Percentiles rank a stretch among this genome's conserved stretches.
Evolutionary conservation across 768 basidiomycete genomes (phyloP).

Genomic region (Megacollybia marginata): DNA sequence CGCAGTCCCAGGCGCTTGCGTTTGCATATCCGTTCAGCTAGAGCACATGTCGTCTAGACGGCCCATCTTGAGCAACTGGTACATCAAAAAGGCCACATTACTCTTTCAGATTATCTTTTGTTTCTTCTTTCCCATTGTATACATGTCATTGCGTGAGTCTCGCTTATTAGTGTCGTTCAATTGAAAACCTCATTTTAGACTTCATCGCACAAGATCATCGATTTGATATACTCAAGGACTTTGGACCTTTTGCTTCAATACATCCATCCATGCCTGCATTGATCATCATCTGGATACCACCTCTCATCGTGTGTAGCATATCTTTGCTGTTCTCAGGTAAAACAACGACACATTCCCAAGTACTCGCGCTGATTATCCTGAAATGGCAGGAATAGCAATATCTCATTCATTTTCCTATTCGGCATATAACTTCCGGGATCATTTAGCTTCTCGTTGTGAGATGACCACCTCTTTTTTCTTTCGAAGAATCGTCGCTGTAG

Average conservation of each 20-base stretch:
- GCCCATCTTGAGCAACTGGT: slow-evolving; percentile 21
- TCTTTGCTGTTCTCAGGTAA: slow-evolving; percentile 36
- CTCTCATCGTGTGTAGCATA: slow-evolving; percentile 32
- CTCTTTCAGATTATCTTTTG: slow-evolving; percentile 42
- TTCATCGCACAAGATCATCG: slow-evolving; percentile 52
- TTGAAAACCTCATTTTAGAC: slow-evolving; percentile 26
- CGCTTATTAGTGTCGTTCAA: background rate
- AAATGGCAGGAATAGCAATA: slow-evolving; percentile 1
- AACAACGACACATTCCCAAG: slow-evolving; percentile 7
- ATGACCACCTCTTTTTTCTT: slow-evolving; percentile 1
- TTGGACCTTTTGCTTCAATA: slow-evolving; percentile 46
- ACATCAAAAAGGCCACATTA: slow-evolving; percentile 30
- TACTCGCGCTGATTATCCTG: background rate
- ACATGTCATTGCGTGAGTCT: slow-evolving; percentile 52
- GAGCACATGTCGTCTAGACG: slow-evolving; percentile 45
- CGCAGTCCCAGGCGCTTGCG: slow-evolving; percentile 51
- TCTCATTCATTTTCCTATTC: slow-evolving; percentile 1
- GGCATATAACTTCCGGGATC: background rate
- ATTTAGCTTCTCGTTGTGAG: slow-evolving; percentile 6
- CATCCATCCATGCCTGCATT: slow-evolving; percentile 35
- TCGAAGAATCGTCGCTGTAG: slow-evolving; percentile 2
- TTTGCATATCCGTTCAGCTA: slow-evolving; percentile 50
- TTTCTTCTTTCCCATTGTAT: slow-evolving; percentile 46
- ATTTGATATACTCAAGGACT: slow-evolving; percentile 51
- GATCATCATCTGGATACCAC: slow-evolving; percentile 37